Evolutionary conservation across 139 green algal genomes (phyloP).

Genomic region (Pycnococcus provasolii): DNA sequence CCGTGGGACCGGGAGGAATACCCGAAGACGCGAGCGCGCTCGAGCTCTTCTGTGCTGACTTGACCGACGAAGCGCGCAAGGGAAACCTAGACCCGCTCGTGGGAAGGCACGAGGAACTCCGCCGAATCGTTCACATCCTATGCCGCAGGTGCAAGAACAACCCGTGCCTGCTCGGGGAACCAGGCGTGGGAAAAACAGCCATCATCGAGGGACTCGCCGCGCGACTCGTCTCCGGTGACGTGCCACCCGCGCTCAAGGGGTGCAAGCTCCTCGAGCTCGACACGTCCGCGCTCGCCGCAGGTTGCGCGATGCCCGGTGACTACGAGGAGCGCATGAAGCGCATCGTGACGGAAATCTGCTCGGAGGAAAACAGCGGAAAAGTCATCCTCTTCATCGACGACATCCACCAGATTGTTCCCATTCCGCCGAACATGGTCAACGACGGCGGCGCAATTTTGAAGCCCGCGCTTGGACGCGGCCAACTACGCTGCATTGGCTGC

Average conservation of each 20-base stretch:
- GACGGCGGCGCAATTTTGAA: slow-evolving; percentile 93
- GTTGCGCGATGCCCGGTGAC: slow-evolving; percentile 79
- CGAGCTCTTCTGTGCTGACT: slow-evolving; percentile 33
- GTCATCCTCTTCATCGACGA: slow-evolving; percentile 94
- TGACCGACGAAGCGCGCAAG: slow-evolving; percentile 29
- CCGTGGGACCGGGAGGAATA: too few relatives aligned
- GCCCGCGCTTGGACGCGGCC: slow-evolving; percentile 83
- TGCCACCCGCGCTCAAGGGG: slow-evolving; percentile 38
- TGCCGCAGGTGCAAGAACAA: slow-evolving; percentile 20
- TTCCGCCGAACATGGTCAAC: not conserved
- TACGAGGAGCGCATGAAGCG: slow-evolving; percentile 90
- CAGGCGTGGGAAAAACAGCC: slow-evolving; percentile 57
- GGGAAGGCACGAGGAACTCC: slow-evolving; percentile 7
- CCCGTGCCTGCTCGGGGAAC: slow-evolving; percentile 12
- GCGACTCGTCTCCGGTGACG: slow-evolving; percentile 67
- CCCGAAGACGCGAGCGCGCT: slow-evolving; percentile 8
- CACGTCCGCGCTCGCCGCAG: slow-evolving; percentile 80
- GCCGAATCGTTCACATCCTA: slow-evolving; percentile 3
- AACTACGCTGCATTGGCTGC: slow-evolving; percentile 81
- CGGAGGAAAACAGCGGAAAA: slow-evolving; percentile 55
- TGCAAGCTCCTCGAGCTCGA: slow-evolving; percentile 67
- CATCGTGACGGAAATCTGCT: slow-evolving; percentile 50
- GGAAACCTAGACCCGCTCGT: slow-evolving; percentile 35
- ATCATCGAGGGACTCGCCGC: slow-evolving; percentile 85
- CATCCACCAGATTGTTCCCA: slow-evolving; percentile 59